Conservation (phyloP, 2,329 filamentous ascomycete genomes). For the Ilyonectria destructans region DNA sequence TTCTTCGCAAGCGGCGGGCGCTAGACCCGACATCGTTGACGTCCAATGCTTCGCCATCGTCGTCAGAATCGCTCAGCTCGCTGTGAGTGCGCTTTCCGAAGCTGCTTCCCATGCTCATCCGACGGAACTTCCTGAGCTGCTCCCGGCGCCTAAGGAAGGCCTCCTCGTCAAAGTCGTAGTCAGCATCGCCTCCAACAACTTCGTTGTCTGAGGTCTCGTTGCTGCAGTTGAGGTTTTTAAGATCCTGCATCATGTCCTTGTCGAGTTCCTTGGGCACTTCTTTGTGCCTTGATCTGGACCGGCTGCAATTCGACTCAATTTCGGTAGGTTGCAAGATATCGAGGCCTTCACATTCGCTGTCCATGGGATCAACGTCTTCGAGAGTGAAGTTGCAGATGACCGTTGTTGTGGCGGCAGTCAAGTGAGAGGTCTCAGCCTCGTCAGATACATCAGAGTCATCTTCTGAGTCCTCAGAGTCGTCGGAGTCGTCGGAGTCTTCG, state of each 20-base stretch:
- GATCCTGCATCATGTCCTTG: constrained; percentile 60
- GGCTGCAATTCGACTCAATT: constrained; percentile 64
- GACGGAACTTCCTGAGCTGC: constrained; percentile 61
- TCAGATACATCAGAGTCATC: constrained; percentile 43
- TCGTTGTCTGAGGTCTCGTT: constrained; percentile 58
- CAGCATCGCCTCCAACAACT: constrained; percentile 53
- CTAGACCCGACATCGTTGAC: constrained; percentile 63
- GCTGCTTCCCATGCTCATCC: constrained; percentile 69
- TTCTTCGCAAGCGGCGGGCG: constrained; percentile 64
- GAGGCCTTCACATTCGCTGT: constrained; percentile 61
- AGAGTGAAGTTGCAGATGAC: constrained; percentile 56
- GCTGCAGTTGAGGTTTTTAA: constrained; percentile 64
- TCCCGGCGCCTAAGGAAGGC: constrained; percentile 60
- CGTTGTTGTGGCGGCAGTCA: constrained; percentile 39
- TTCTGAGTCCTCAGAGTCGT: constrained; percentile 39
- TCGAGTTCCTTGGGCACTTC: constrained; percentile 55
- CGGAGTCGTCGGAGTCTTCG: constrained; percentile 31
- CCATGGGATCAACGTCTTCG: constrained; percentile 65
- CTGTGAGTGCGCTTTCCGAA: constrained; percentile 70
- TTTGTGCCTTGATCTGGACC: constrained; percentile 56
- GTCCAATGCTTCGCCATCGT: constrained; percentile 59
- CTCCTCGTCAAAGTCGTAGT: constrained; percentile 57
- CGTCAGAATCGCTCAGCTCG: constrained; percentile 68
- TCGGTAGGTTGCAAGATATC: constrained; percentile 62
- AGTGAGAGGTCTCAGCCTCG: constrained; percentile 43